A percentile compares a stretch with the other conserved stretches of the same genome.
These are phyloP conservation scores for Pharus latifolius DNA, from an alignment of 176 grass and related monocot species.

Conservation along the genomic window DNA sequence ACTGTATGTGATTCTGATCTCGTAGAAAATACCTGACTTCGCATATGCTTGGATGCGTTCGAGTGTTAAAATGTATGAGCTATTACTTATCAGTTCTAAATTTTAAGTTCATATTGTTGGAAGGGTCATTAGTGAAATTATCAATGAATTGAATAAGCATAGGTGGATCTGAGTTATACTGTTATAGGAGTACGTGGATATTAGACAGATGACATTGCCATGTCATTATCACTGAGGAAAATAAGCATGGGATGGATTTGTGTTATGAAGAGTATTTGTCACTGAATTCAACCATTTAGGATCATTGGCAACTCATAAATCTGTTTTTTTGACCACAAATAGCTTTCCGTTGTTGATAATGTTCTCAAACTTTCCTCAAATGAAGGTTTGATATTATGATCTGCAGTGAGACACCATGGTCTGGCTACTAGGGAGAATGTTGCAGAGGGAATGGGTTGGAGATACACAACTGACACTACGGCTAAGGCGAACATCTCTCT, in stretches of 20 bases:
- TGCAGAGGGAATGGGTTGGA: slow-evolving; percentile 1
- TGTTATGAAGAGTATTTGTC: background rate
- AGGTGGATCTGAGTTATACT: background rate
- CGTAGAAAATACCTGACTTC: background rate
- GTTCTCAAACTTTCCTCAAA: background rate
- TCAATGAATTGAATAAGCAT: background rate
- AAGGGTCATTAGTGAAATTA: background rate
- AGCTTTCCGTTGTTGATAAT: background rate
- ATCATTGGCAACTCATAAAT: background rate
- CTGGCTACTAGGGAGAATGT: slow-evolving; percentile 1
- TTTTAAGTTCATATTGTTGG: background rate
- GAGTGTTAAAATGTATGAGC: background rate
- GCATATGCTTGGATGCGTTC: background rate
- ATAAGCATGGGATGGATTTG: background rate
- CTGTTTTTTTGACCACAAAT: background rate
- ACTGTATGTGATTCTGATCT: background rate
- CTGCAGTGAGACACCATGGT: slow-evolving; percentile 37
- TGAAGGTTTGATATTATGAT: slow-evolving; percentile 7
- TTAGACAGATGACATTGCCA: background rate
- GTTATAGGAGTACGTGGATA: background rate
- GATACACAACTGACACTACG: background rate
- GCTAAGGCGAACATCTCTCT: slow-evolving; percentile 20
- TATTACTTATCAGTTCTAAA: background rate
- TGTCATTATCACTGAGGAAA: background rate
- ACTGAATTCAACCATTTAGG: background rate